Evolutionary conservation across 345 rosid species (phyloP).

Genomic region (Syzygium grande): DNA sequence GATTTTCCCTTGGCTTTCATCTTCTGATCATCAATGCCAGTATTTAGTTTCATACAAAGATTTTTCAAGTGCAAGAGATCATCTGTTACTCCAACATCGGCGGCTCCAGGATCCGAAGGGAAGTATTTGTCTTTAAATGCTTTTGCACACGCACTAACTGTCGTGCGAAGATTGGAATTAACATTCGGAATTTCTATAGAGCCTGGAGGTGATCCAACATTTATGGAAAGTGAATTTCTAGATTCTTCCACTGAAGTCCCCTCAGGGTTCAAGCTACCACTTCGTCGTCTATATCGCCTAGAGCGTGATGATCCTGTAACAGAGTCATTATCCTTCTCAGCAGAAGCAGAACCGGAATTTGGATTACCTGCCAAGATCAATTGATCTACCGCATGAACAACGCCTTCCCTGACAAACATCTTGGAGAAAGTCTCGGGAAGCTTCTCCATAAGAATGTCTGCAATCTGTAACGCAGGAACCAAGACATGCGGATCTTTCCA

Average conservation of each 20-base stretch:
- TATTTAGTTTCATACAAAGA: constrained; percentile 73
- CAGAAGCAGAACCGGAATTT: constrained; percentile 27
- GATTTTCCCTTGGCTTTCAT: constrained; percentile 81
- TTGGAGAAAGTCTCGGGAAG: constrained; percentile 95
- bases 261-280: constrained; percentile 58
- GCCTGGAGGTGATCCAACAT: constrained; percentile 60
- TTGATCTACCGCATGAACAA: constrained; percentile 97
- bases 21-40: constrained; percentile 77
- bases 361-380: constrained; percentile 69
- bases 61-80: constrained; percentile 80
- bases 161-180: constrained; percentile 55
- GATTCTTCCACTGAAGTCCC: constrained; percentile 59
- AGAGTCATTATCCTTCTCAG: constrained; percentile 76
- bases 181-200: constrained; percentile 57
- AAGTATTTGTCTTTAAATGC: constrained; percentile 86
- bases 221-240: constrained; percentile 41
- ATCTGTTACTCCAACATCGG: constrained; percentile 88
- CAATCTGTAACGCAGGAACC: constrained; percentile 95
- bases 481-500: constrained; percentile 99
- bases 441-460: constrained; percentile 97
- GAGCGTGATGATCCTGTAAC: constrained; percentile 67
- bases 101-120: constrained; percentile 60
- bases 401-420: constrained; percentile 95
- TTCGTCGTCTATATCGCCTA: constrained; percentile 83
- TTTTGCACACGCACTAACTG: constrained; percentile 84